phyloP scores from a whole-genome alignment of 805 yeast genomes.

The Zygoascus tannicola region DNA sequence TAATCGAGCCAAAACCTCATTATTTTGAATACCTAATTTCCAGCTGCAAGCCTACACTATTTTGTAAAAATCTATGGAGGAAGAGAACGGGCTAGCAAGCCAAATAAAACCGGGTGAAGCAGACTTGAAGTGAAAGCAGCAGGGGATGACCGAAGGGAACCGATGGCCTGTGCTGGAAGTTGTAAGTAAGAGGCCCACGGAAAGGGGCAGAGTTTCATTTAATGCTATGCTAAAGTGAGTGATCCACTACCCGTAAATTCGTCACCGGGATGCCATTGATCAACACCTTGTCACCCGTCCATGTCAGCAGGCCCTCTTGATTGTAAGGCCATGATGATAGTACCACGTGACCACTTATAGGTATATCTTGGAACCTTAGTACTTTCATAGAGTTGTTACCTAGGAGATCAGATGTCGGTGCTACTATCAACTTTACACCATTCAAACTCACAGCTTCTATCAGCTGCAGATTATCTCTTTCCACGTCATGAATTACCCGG shows the following conservation, averaged over 20 bases:
- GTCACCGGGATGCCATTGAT: slow-evolving; percentile 1
- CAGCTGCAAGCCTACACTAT: too few species aligned
- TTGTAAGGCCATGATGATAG: slow-evolving; percentile 1
- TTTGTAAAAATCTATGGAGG: too few species aligned
- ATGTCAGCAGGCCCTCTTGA: neutral
- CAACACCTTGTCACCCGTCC: neutral
- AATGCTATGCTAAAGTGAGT: too few species aligned
- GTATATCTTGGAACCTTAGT: slow-evolving; percentile 1
- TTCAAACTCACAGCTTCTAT: slow-evolving; percentile 6
- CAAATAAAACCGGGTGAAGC: too few species aligned
- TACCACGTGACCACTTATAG: neutral
- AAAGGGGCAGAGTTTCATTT: too few species aligned
- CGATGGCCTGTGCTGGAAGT: too few species aligned
- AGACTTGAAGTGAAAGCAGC: too few species aligned
- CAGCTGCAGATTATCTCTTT: neutral
- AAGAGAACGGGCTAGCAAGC: too few species aligned
- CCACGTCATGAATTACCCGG: slow-evolving; percentile 2
- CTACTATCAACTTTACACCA: slow-evolving; percentile 7
- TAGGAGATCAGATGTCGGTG: neutral
- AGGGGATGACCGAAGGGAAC: too few species aligned
- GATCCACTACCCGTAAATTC: slow-evolving; percentile 1
- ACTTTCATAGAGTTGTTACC: neutral
- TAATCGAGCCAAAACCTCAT: too few species aligned
- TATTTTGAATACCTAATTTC: too few species aligned
- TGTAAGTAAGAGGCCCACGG: too few species aligned